Base-by-base conservation (phyloP, 2,329 filamentous ascomycete genomes). In the Phaeosphaeriaceae sp. region DNA sequence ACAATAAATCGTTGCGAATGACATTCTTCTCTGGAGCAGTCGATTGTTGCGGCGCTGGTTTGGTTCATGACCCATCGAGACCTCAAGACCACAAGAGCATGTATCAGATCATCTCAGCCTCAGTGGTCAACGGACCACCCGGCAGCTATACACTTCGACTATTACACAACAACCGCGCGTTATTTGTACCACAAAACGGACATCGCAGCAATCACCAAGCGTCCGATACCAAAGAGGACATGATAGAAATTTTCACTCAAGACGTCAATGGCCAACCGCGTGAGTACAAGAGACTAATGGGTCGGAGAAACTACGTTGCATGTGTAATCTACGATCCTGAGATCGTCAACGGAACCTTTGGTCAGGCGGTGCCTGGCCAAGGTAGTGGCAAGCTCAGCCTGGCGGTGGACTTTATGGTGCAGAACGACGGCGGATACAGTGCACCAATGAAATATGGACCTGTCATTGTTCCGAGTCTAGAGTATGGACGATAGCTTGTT, bases 221-320 rank as follows among this genome's bases (percentile, higher is more conserved):
- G 1, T 88, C 87, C 1, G 94, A 99, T 72, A 99, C 94, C 38
- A 97, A 99, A 75, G 94, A 99, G 74, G 94, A 99, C 76, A 99
- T 99, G 94, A 96, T 99, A 89, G 94, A 99, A 78, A 95, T 99
- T 60, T 99, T 99, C 82, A 91, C 94, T 66, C 90, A 88, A 6
- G 94, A 99, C 64, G 91, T 94, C 13, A 90, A 87, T 45, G 93
- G 94, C n/a, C 80, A 85, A 29, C 80, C 86, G 0, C 83, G 92
- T 38, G 93, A 97, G 73, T 81, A 92, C 68, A 92, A 92, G 77
- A 89, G 93, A 67, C 83, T 99, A 42, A 99, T 99, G 92, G 91
- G 88, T 1, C 81, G 93, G 34, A 82, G 94, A 50, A 97, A 97
- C 70, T 99, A 97, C 68, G 87, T 93, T 11, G 91, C 93, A 0